These are phyloP conservation scores for Leishmania aethiopica DNA, from an alignment of 208 protist genomes.

Conservation along the genomic window DNA sequence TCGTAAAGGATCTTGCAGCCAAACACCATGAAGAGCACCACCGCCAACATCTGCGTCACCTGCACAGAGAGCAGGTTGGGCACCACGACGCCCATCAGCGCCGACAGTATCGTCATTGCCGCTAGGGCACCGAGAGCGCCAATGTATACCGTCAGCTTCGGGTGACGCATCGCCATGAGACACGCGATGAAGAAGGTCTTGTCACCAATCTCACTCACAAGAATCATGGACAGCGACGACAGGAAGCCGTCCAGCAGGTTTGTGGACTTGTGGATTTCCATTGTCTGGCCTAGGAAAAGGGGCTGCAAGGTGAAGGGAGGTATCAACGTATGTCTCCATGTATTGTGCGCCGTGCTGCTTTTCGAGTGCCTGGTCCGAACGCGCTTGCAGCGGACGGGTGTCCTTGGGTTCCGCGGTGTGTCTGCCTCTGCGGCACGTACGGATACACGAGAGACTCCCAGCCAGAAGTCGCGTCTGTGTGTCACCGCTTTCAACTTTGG, in stretches of 20 bases:
- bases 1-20: slow-evolving; percentile 90
- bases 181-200: slow-evolving; percentile 98
- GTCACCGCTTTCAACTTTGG: background rate
- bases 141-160: slow-evolving; percentile 78
- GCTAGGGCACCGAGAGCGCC: slow-evolving; percentile 89
- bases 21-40: slow-evolving; percentile 91
- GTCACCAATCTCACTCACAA: slow-evolving; percentile 95
- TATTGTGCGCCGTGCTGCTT: background rate
- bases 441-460: background rate
- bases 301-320: background rate
- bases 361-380: background rate
- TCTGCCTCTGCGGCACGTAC: background rate
- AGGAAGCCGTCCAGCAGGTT: slow-evolving; percentile 77
- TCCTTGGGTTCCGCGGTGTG: background rate
- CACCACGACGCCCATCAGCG: slow-evolving; percentile 82
- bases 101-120: slow-evolving; percentile 94
- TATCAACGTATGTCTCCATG: background rate
- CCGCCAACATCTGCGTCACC: slow-evolving; percentile 87
- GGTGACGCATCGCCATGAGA: slow-evolving; percentile 95
- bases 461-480: background rate
- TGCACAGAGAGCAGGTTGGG: slow-evolving; percentile 84
- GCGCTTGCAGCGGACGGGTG: background rate
- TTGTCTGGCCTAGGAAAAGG: slow-evolving; percentile 9
- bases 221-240: slow-evolving; percentile 89
- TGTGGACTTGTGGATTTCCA: slow-evolving; percentile 19